A percentile compares a stretch with the other conserved stretches of the same genome.
Conservation (phyloP, 352 stramenopile genomes). For the Phytophthora colocasiae region DNA sequence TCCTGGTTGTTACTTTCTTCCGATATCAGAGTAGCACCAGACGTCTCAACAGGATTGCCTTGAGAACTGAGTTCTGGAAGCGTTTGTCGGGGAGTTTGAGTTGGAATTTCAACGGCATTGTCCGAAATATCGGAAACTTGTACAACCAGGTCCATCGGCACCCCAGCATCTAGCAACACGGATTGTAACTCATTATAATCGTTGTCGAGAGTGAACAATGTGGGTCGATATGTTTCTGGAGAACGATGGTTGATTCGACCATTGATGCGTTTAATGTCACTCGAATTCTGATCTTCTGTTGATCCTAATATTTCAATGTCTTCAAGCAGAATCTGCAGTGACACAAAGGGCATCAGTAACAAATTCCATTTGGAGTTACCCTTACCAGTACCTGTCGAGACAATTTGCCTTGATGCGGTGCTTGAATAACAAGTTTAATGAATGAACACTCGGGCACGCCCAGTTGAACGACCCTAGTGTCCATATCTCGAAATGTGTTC, state of each 20-base stretch:
- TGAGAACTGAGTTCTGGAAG: background rate
- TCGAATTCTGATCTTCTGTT: background rate
- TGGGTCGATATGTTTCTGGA: background rate
- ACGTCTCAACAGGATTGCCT: background rate
- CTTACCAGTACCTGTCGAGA: conserved; percentile 28
- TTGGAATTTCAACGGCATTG: background rate
- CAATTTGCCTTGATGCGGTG: conserved; percentile 1
- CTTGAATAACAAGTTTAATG: conserved; percentile 44
- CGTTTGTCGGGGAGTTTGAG: background rate
- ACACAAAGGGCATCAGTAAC: too few relatives aligned
- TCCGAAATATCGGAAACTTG: conserved; percentile 19
- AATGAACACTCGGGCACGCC: conserved; percentile 31
- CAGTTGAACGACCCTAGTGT: conserved; percentile 23
- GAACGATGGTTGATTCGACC: background rate
- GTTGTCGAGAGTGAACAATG: background rate
- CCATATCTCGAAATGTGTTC: conserved; percentile 1
- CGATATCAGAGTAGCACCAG: too few relatives aligned
- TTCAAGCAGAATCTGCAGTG: conserved; percentile 32
- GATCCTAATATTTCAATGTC: conserved; percentile 40
- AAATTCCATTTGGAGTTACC: too few relatives aligned
- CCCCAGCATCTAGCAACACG: conserved; percentile 42
- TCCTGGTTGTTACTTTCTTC: background rate
- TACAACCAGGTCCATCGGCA: conserved; percentile 44
- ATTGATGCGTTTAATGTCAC: background rate
- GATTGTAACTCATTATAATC: conserved; percentile 33